Evolutionary conservation across 2,329 filamentous ascomycete species (phyloP).

Genomic region (Magnaporthales sp.): DNA sequence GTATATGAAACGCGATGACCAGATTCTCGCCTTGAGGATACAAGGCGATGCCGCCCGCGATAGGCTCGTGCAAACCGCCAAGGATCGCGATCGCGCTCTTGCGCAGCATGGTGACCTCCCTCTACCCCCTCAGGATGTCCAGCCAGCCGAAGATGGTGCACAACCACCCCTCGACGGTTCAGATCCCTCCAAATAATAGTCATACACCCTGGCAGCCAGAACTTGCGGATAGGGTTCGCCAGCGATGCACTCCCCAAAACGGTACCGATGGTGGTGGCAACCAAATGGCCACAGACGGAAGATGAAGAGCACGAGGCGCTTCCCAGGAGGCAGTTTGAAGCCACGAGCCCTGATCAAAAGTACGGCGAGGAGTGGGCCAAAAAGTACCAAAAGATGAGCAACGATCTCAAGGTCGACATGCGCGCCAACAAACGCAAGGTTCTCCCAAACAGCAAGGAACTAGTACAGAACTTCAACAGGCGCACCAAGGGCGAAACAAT

Average conservation of each 20-base stretch:
- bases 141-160: constrained; percentile 43
- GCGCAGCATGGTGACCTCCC: constrained; percentile 65
- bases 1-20: constrained; percentile 96
- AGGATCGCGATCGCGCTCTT: constrained; percentile 78
- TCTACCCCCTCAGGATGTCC: constrained; percentile 50
- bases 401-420: constrained; percentile 84
- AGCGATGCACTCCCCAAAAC: constrained; percentile 92
- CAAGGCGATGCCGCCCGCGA: constrained; percentile 83
- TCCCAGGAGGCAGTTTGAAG: constrained; percentile 60
- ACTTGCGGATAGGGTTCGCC: constrained; percentile 87
- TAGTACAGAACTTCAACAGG: constrained; percentile 90
- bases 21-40: constrained; percentile 80
- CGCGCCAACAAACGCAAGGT: constrained; percentile 90
- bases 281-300: constrained; percentile 69
- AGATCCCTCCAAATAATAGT: constrained; percentile 83
- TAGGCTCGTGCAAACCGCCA: constrained; percentile 73
- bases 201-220: constrained; percentile 92
- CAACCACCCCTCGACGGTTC: constrained; percentile 49
- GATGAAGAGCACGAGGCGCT: constrained; percentile 74
- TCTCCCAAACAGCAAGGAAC: constrained; percentile 92
- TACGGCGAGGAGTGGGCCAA: constrained; percentile 77
- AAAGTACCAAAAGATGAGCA: constrained; percentile 72
- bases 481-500: constrained; percentile 78
- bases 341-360: constrained; percentile 60
- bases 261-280: constrained; percentile 85